Base-by-base conservation (phyloP, 2,329 filamentous ascomycete genomes). In the Penicillium capsulatum region DNA sequence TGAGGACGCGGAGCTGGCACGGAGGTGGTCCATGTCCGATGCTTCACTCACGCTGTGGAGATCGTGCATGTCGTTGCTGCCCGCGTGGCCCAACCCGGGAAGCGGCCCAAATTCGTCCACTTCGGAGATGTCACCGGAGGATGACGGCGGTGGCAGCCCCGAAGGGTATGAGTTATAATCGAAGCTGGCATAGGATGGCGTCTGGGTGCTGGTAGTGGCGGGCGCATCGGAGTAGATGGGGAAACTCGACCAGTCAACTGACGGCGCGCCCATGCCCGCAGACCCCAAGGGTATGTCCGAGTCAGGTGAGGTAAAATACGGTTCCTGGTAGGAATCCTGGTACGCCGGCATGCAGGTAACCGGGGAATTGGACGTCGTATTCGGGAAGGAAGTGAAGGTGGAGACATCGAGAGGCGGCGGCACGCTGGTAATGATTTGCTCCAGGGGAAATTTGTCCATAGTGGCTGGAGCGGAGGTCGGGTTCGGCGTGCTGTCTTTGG, bases 91-190 rank as follows among this genome's bases (percentile, higher is more conserved):
- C 19, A 64, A 42, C 15, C 52, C 59, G 11, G 58, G 59, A 34
- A 64, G 55, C 6, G 60, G 55, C 11, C 58, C 57, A 36, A 63
- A 68, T 31, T 74, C 71, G 19, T 72, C 71, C 9, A 65, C 60
- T 47, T 74, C 71, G 3, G 71, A 73, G 14, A 68, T 58, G 32
- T 73, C 70, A n/a, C 69, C 70, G 4, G 70, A 73, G 3, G 71
- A 73, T 7, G 70, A 71, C 8, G 64, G 67, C 2, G 67, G 60
- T 9, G 69, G 55, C 7, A 66, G 60, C 17, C 64, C 59, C 16
- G 62, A 61, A 11, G 53, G 60, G 36, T 67, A 61, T 16, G 60
- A 64, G 40, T 62, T 64, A 51, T 67, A 66, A 47, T 72, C 67
- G 47, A 69, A 68, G 46, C 67, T 70, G 11, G 67, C 63, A 44